Evolutionary conservation across 768 basidiomycete species (phyloP), one percentile per base, ranked within the genome.

Genomic region (Trametes punicea): DNA sequence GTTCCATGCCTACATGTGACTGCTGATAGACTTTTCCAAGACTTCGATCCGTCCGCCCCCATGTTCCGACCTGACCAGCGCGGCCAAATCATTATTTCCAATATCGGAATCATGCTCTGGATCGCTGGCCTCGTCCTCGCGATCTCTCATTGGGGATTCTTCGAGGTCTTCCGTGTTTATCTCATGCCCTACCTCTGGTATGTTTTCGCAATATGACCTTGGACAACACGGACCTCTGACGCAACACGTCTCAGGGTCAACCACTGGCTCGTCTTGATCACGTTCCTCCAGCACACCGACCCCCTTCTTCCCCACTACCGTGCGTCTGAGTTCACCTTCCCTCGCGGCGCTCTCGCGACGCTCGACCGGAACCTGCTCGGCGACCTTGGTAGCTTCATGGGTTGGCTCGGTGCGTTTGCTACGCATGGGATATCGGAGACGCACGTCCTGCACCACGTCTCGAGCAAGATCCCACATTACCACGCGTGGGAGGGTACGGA

Each of bases 201-300:
- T 55, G 71, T 56, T 29, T 26, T 26, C 9, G n/a, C 34, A 23
- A 3, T 8, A n/a, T 5, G 7, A 13, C n/a, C 23, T 15, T 25
- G 6, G 18, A 13, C 18, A 25, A 26, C n/a, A 29, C 31, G 23
- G 3, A 6, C 31, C 23, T 56, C 33, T 55, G 11, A 15, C 51
- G 11, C 9, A 29, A 15, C 3, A 10, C 31, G 23, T 34, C 30
- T 33, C 57, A 86, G 82, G 85, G 84, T 88, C 51, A 92, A 92
- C 78, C 91, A 93, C 78, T 97, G 94, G 94, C 81, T 98, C 51
- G 92, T 98, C 55, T 67, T 93, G 65, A 97, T 98, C 76, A 97
- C 94, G 18, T 98, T 93, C 88, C 79, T 98, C 47, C 96, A 99
- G 76, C 96, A 99, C 78, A 98, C 96, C 65, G 96, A 98, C 74